Conservation (phyloP, 2,329 filamentous ascomycete species). For the Fonsecaea multimorphosa region DNA sequence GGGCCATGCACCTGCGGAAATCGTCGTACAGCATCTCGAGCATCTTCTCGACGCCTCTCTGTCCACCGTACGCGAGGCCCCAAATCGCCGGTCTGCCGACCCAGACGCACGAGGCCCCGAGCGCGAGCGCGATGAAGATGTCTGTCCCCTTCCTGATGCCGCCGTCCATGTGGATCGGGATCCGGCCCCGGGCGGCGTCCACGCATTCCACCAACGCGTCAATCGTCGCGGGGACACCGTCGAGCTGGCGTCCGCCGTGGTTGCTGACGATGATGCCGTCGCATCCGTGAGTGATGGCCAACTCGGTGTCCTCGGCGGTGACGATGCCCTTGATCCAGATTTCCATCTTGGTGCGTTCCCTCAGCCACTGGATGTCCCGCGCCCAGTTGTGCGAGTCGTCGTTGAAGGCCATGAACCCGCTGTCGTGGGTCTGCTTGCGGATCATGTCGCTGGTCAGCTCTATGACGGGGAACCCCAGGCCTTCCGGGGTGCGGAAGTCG, state of each 20-base stretch:
- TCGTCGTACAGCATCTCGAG: constrained; percentile 40
- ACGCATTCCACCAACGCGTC: constrained; percentile 43
- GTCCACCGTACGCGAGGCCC: constrained; percentile 49
- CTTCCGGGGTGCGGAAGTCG: constrained; percentile 49
- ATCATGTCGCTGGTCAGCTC: constrained; percentile 35
- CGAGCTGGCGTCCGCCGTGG: constrained; percentile 48
- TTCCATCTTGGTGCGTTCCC: constrained; percentile 44
- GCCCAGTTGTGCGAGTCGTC: constrained; percentile 58
- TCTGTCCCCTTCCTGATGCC: constrained; percentile 63
- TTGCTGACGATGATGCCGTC: constrained; percentile 48
- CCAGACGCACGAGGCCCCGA: constrained; percentile 59
- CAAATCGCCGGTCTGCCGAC: constrained; percentile 56
- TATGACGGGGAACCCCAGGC: constrained; percentile 36
- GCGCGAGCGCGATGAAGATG: constrained; percentile 62
- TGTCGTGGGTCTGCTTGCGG: constrained; percentile 25
- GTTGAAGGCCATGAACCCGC: constrained; percentile 31
- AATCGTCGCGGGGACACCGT: constrained; percentile 46
- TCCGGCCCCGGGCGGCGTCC: constrained; percentile 39
- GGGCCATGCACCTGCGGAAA: constrained; percentile 39
- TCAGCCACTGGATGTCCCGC: constrained; percentile 56
- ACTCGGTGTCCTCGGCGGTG: constrained; percentile 45
- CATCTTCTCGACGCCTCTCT: constrained; percentile 39
- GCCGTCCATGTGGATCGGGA: constrained; percentile 57
- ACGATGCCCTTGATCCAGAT: constrained; percentile 36
- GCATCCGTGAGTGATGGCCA: constrained; percentile 45